phyloP scores from a whole-genome alignment of 2,329 filamentous ascomycete species.

The Aspergillus ibericus region DNA sequence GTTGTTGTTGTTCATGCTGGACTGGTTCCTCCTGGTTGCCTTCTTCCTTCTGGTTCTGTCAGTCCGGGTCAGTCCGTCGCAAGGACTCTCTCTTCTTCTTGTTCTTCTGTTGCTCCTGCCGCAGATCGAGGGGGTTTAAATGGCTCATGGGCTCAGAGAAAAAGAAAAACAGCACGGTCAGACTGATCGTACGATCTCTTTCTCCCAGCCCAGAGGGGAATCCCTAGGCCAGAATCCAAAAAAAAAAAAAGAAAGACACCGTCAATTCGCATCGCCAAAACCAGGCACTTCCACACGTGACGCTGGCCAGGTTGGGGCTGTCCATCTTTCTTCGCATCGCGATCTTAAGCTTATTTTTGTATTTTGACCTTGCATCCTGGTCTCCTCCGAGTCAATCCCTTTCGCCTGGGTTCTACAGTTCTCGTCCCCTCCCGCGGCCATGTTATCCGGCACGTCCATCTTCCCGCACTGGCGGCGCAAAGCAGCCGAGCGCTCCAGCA shows the following conservation, averaged over 20 bases:
- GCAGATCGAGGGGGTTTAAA: slow-evolving; percentile 8
- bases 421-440: slow-evolving; percentile 3
- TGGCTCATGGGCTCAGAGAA: slow-evolving; percentile 7
- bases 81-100: no score
- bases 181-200: background rate
- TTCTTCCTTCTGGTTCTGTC: slow-evolving; percentile 5
- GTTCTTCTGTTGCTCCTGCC: background rate
- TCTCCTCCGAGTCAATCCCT: background rate
- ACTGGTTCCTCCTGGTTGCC: slow-evolving; percentile 9
- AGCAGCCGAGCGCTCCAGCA: slow-evolving; percentile 25
- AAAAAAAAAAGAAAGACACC: background rate
- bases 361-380: background rate
- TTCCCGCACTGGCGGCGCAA: slow-evolving; percentile 29
- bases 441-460: slow-evolving; percentile 22
- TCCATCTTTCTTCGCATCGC: slow-evolving; percentile 7
- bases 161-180: background rate
- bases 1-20: background rate
- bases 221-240: no score
- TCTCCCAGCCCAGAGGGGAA: background rate
- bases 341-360: slow-evolving; percentile 1
- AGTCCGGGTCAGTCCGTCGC: background rate
- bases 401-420: background rate
- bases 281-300: slow-evolving; percentile 22
- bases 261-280: background rate
- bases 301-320: no score